These are phyloP conservation scores for Plectosphaerella sp. DNA, from an alignment of 2,329 filamentous ascomycete species.

Conservation along the genomic window DNA sequence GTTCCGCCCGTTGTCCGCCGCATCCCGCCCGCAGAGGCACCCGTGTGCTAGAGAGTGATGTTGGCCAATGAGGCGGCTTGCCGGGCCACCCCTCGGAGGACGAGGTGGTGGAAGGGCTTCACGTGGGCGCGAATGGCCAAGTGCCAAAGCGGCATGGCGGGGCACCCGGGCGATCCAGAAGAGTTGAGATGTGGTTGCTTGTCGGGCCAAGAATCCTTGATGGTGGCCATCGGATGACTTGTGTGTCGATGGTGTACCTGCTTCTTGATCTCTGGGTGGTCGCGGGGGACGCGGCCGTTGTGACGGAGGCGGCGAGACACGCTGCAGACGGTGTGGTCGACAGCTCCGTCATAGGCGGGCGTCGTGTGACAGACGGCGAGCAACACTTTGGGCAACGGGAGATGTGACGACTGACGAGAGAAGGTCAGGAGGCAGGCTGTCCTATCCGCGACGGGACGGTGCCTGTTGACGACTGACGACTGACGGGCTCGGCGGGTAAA, in stretches of 20 bases:
- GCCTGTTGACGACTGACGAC: neutral
- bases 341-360: neutral
- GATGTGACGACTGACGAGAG: neutral
- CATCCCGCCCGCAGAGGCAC: constrained; percentile 2
- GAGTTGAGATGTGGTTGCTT: neutral
- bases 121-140: constrained; percentile 1
- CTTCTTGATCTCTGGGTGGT: constrained; percentile 1
- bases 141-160: neutral
- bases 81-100: neutral
- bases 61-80: neutral
- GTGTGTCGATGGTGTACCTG: constrained; percentile 1
- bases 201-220: neutral
- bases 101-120: constrained; percentile 1
- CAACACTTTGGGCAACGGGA: neutral
- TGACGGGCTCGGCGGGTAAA: neutral
- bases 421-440: neutral
- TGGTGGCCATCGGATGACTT: neutral
- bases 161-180: neutral
- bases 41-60: neutral
- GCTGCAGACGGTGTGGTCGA: neutral
- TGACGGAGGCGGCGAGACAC: neutral
- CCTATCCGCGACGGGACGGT: neutral
- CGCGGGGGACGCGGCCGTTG: neutral
- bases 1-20: constrained; percentile 1
- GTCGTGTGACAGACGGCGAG: neutral